Percentiles rank a stretch among this genome's conserved stretches.
These are phyloP conservation scores for Elsinoe necatrix DNA, from an alignment of 2,329 filamentous ascomycete genomes.

Conservation along the genomic window DNA sequence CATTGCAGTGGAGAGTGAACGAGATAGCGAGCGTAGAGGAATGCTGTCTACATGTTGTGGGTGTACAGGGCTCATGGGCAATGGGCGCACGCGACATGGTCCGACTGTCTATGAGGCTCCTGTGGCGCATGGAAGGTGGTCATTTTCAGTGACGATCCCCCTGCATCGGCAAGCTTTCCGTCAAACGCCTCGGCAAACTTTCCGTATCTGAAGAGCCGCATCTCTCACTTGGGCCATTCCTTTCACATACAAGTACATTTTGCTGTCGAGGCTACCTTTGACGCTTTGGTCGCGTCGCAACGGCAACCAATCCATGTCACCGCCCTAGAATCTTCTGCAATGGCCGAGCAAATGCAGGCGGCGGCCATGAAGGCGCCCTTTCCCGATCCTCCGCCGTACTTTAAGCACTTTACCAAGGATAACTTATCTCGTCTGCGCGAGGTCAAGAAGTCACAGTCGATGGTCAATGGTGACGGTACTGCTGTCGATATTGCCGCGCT, in stretches of 20 bases:
- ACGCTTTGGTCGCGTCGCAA: too few relatives aligned
- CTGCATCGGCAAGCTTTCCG: background rate
- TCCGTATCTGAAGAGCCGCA: background rate
- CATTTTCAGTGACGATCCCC: background rate
- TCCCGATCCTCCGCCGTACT: slow-evolving; percentile 83
- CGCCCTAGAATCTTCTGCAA: slow-evolving; percentile 28
- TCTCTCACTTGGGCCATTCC: background rate
- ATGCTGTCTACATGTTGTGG: slow-evolving; percentile 12
- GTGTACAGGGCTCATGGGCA: background rate
- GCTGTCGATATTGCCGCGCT: slow-evolving; percentile 39
- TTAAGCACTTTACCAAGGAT: slow-evolving; percentile 72
- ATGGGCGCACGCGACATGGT: slow-evolving; percentile 8
- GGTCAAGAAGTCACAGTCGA: slow-evolving; percentile 25
- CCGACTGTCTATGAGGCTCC: background rate
- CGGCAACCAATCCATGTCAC: background rate
- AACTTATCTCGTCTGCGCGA: slow-evolving; percentile 53
- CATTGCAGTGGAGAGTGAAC: slow-evolving; percentile 9
- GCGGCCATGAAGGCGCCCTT: slow-evolving; percentile 53
- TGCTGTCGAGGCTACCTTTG: background rate
- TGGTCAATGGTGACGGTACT: slow-evolving; percentile 17
- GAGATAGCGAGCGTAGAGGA: background rate
- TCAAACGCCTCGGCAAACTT: too few relatives aligned
- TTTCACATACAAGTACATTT: background rate
- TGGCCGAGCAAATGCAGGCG: slow-evolving; percentile 51
- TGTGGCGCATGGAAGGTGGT: slow-evolving; percentile 1